Evolutionary conservation across 78 protist species (phyloP).

Genomic region (slime mould (Dictyostelium discoideum)): dicty_2.7 NC_007090.3:1888501-1889000

Average conservation of each 20-base stretch:
- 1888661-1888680: neutral
- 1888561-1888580: neutral
- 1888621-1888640: neutral
- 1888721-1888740: conserved; percentile 63
- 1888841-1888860: conserved; percentile 28
- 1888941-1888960: conserved; percentile 38
- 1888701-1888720: conserved; percentile 40
- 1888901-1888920: conserved; percentile 48
- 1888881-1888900: neutral
- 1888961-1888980: conserved; percentile 70
- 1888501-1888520: neutral
- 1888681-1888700: conserved; percentile 11
- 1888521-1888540: neutral
- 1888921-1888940: conserved; percentile 35
- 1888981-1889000: conserved; percentile 5
- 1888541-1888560: neutral
- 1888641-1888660: neutral
- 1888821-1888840: conserved; percentile 63
- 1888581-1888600: neutral
- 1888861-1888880: conserved; percentile 35
- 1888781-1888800: conserved; percentile 73
- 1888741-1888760: conserved; percentile 68
- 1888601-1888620: neutral
- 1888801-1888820: conserved; percentile 26
- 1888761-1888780: conserved; percentile 62